Conservation (phyloP, 1,139 yeast genomes). For the Lodderomyces metapsilosis region DNA sequence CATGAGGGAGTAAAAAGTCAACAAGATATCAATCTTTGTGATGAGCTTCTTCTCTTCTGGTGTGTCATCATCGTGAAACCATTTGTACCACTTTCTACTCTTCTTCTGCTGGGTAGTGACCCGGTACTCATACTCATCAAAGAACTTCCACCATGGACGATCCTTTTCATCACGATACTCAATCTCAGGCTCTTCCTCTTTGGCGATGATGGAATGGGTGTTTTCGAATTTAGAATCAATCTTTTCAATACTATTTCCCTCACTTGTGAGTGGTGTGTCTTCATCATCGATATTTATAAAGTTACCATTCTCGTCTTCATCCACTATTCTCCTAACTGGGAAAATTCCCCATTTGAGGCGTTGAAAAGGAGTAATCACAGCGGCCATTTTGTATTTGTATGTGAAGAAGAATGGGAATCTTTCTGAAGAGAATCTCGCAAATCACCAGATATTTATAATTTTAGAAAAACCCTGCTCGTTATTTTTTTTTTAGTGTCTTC, state of each 20-base stretch:
- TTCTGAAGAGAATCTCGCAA: background rate
- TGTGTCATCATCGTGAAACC: slow-evolving; percentile 62
- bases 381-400: no score
- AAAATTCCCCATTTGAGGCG: slow-evolving; percentile 48
- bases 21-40: slow-evolving; percentile 58
- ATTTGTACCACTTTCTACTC: slow-evolving; percentile 55
- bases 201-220: background rate
- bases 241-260: slow-evolving; percentile 4
- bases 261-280: background rate
- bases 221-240: slow-evolving; percentile 1
- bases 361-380: slow-evolving; percentile 8
- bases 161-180: slow-evolving; percentile 64
- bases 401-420: no score
- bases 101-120: slow-evolving; percentile 32
- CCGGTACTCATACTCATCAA: slow-evolving; percentile 62
- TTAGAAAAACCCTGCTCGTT: no score
- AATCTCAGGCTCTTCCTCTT: slow-evolving; percentile 4
- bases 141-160: slow-evolving; percentile 63
- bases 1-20: slow-evolving; percentile 59
- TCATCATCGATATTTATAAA: slow-evolving; percentile 11
- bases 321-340: slow-evolving; percentile 47
- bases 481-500: no score
- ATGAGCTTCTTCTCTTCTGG: slow-evolving; percentile 55
- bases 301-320: slow-evolving; percentile 22
- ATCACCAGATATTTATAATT: background rate